These are phyloP conservation scores for Triangularia setosa DNA, from an alignment of 2,329 filamentous ascomycete genomes.

Conservation along the genomic window DNA sequence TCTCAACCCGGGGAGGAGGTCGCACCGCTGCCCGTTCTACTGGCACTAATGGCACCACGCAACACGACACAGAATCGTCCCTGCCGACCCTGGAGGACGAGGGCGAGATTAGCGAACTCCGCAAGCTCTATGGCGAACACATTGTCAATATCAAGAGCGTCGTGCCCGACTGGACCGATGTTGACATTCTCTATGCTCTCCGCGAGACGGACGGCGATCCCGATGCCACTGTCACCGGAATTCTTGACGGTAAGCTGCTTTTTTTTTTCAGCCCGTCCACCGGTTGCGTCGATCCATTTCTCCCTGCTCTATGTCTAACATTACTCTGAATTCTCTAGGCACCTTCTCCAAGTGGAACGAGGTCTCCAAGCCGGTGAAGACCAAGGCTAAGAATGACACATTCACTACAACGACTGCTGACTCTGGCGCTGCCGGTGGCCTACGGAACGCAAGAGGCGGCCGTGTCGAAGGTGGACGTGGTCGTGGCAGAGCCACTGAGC, in stretches of 20 bases:
- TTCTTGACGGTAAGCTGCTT: slow-evolving; percentile 66
- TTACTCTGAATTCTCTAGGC: slow-evolving; percentile 44
- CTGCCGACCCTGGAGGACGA: slow-evolving; percentile 68
- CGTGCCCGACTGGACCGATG: slow-evolving; percentile 93
- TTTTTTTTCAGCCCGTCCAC: too few species aligned
- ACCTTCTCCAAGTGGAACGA: slow-evolving; percentile 80
- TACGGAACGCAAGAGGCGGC: slow-evolving; percentile 55
- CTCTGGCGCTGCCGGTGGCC: slow-evolving; percentile 42
- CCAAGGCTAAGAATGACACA: slow-evolving; percentile 64
- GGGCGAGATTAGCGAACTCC: slow-evolving; percentile 85
- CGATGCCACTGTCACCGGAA: slow-evolving; percentile 69
- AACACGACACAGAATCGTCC: slow-evolving; percentile 55
- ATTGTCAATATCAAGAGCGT: slow-evolving; percentile 83
- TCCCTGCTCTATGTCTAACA: slow-evolving; percentile 12
- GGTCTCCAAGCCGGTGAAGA: slow-evolving; percentile 69
- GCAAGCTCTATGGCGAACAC: slow-evolving; percentile 80
- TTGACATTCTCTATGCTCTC: slow-evolving; percentile 88
- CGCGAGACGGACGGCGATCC: slow-evolving; percentile 83
- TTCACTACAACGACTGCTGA: slow-evolving; percentile 48
- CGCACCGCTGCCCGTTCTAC: slow-evolving; percentile 56
- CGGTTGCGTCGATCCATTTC: not conserved
- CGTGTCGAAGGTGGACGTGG: slow-evolving; percentile 62
- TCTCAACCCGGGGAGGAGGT: slow-evolving; percentile 65
- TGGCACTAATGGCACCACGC: slow-evolving; percentile 71
- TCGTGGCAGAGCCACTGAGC: slow-evolving; percentile 59